These are phyloP conservation scores for Dentipellis fragilis DNA, from an alignment of 768 basidiomycete species.

Conservation along the genomic window DNA sequence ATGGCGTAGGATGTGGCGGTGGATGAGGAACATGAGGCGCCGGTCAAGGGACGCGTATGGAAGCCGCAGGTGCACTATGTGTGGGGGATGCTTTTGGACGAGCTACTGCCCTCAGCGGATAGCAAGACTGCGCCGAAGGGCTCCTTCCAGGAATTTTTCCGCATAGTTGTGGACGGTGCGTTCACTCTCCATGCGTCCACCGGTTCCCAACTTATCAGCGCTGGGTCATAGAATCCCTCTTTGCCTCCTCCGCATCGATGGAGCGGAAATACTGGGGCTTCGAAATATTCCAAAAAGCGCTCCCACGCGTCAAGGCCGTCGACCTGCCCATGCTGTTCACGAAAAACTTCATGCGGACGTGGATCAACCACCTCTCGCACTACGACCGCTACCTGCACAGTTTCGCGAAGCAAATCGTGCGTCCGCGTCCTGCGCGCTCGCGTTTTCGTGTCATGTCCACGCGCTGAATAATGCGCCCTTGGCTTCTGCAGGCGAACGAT, in stretches of 20 bases:
- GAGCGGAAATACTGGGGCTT: slow-evolving; percentile 97
- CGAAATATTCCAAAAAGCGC: slow-evolving; percentile 73
- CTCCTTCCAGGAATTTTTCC: slow-evolving; percentile 86
- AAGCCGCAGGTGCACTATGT: slow-evolving; percentile 88
- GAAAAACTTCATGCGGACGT: slow-evolving; percentile 90
- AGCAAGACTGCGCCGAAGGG: slow-evolving; percentile 32
- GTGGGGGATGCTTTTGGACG: slow-evolving; percentile 78
- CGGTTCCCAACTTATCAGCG: slow-evolving; percentile 1
- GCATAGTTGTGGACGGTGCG: slow-evolving; percentile 83
- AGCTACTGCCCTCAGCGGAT: slow-evolving; percentile 46
- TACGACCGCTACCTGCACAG: slow-evolving; percentile 85
- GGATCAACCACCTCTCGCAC: slow-evolving; percentile 92
- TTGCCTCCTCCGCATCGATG: slow-evolving; percentile 71
- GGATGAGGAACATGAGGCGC: slow-evolving; percentile 39
- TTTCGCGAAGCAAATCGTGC: slow-evolving; percentile 73
- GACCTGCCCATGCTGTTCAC: slow-evolving; percentile 85
- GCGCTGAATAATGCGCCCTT: neutral
- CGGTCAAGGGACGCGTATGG: slow-evolving; percentile 54
- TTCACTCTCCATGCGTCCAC: neutral
- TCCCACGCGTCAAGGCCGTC: slow-evolving; percentile 52
- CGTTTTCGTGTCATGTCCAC: neutral
- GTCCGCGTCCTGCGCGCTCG: slow-evolving; percentile 17
- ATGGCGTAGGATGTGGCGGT: slow-evolving; percentile 30
- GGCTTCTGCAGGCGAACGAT: slow-evolving; percentile 45
- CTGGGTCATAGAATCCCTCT: slow-evolving; percentile 61